A percentile compares a stretch with the other conserved stretches of the same genome.
These are phyloP conservation scores for Geum urbanum DNA, from an alignment of 306 rosid species.

Conservation along the genomic window DNA sequence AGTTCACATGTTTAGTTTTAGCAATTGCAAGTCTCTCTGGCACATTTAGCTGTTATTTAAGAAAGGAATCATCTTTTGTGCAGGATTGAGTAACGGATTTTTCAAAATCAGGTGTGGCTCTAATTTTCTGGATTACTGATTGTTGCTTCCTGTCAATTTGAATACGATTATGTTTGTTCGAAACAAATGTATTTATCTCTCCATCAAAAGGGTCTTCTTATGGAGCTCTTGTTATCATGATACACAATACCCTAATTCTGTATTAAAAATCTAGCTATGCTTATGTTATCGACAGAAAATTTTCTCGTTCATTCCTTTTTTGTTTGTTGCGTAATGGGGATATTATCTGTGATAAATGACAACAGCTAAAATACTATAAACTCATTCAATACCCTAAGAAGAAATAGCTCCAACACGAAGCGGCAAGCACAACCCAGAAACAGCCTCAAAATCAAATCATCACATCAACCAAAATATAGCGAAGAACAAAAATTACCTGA, in stretches of 20 bases:
- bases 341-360: neutral
- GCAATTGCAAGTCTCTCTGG: neutral
- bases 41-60: neutral
- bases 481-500: no score
- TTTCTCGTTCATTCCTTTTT: neutral
- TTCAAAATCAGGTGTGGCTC: neutral
- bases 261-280: neutral
- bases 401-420: neutral
- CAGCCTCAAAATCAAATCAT: no score
- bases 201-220: neutral
- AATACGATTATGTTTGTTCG: neutral
- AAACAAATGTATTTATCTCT: neutral
- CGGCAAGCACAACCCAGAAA: no score
- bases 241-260: constrained; percentile 1
- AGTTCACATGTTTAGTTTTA: neutral
- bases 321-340: no score
- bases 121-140: neutral
- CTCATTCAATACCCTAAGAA: neutral
- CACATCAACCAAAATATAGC: no score
- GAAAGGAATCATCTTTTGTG: constrained; percentile 6
- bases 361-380: neutral
- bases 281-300: neutral
- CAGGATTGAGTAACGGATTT: constrained; percentile 15
- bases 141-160: neutral
- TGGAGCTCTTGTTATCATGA: constrained; percentile 5